A percentile compares a stretch with the other conserved stretches of the same genome.
phyloP scores from a whole-genome alignment of 2,329 filamentous ascomycete genomes.

The Aspergillus proliferans region DNA sequence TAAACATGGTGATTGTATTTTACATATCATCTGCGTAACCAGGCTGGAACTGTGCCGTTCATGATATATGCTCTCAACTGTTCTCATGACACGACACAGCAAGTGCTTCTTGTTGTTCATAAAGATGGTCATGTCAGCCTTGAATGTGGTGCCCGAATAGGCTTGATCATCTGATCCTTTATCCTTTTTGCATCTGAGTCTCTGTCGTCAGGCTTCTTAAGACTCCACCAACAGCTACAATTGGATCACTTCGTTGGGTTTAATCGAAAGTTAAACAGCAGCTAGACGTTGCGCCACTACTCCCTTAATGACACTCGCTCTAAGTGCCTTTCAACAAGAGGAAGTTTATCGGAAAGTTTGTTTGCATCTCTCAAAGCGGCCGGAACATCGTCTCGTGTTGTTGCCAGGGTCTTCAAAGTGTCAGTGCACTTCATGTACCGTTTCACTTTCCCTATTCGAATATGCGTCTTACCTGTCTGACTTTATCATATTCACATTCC shows the following conservation, averaged over 20 bases:
- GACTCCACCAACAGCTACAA: background rate
- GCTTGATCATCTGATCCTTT: no score
- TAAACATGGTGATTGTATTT: background rate
- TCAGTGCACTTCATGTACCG: conserved; percentile 1
- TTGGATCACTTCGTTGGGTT: background rate
- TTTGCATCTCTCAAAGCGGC: conserved; percentile 75
- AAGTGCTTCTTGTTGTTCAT: no score
- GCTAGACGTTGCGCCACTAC: conserved; percentile 3
- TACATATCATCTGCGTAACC: background rate
- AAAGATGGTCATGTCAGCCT: no score
- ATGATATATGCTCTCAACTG: background rate
- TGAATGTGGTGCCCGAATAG: no score
- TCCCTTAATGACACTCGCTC: conserved; percentile 46
- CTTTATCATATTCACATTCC: conserved; percentile 71
- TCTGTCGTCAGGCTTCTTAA: no score
- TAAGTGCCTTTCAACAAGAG: conserved; percentile 60
- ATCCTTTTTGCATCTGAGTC: no score
- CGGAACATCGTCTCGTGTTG: conserved; percentile 65
- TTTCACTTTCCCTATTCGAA: background rate
- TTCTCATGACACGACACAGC: background rate
- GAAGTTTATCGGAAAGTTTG: conserved; percentile 62
- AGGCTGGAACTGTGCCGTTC: background rate
- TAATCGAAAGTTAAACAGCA: background rate
- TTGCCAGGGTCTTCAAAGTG: conserved; percentile 41
- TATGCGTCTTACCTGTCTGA: conserved; percentile 57